Percentiles rank a stretch among this genome's conserved stretches.
phyloP scores from a whole-genome alignment of 2,329 filamentous ascomycete species.

The Trichoderma aggressivum region DNA sequence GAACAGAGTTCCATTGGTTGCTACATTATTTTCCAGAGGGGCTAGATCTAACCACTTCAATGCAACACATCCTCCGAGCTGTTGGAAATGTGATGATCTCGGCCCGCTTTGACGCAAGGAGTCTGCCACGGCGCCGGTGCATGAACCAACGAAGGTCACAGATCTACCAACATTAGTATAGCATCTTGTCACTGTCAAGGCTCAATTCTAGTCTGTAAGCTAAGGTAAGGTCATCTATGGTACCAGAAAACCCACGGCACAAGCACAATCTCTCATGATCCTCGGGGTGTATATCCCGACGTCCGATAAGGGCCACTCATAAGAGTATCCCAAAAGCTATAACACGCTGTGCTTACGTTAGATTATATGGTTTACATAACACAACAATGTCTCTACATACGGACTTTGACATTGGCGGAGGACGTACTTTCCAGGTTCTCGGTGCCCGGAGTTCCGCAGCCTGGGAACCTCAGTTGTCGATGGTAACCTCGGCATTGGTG shows the following conservation, averaged over 20 bases:
- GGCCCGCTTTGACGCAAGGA: neutral
- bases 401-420: neutral
- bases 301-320: neutral
- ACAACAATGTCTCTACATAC: neutral
- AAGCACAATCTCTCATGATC: neutral
- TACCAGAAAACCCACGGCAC: neutral
- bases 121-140: neutral
- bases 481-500: neutral
- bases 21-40: neutral
- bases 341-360: neutral
- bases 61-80: neutral
- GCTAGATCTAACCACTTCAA: neutral
- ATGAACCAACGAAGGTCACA: neutral
- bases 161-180: neutral
- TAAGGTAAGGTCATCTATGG: neutral
- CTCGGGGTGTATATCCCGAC: neutral
- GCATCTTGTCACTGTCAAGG: neutral
- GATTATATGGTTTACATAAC: neutral
- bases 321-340: neutral
- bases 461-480: neutral
- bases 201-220: neutral
- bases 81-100: neutral
- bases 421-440: neutral
- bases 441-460: neutral
- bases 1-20: neutral